A percentile compares a stretch with the other conserved stretches of the same genome.
These are phyloP conservation scores for Lachancea fermentati DNA, from an alignment of 805 yeast genomes.

Conservation along the genomic window DNA sequence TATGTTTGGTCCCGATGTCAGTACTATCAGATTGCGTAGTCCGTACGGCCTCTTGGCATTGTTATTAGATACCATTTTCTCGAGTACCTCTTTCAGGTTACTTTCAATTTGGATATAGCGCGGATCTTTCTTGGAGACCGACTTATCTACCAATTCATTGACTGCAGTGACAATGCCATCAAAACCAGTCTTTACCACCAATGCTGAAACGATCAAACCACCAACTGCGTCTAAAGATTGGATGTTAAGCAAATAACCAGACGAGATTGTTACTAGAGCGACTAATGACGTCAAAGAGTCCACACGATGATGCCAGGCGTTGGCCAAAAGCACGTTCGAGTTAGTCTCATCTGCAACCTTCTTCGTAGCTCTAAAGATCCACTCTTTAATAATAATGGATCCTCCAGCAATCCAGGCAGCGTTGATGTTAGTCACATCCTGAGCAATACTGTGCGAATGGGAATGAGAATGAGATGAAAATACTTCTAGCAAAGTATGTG, in stretches of 20 bases:
- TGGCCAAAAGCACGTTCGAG: conserved; percentile 88
- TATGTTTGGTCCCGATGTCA: conserved; percentile 55
- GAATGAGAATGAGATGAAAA: conserved; percentile 41
- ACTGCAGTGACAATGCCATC: conserved; percentile 64
- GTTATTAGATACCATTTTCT: conserved; percentile 37
- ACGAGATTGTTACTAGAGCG: conserved; percentile 80
- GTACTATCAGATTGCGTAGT: conserved; percentile 40
- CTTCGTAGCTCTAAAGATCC: conserved; percentile 79
- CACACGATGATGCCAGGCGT: conserved; percentile 98
- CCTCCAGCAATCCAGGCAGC: conserved; percentile 97
- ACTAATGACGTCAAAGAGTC: conserved; percentile 90
- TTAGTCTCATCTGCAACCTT: conserved; percentile 71
- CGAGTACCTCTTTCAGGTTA: conserved; percentile 34
- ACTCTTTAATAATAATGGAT: conserved; percentile 80
- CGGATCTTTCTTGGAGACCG: conserved; percentile 47
- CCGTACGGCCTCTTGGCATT: conserved; percentile 36
- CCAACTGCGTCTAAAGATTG: conserved; percentile 91
- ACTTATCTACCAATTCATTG: conserved; percentile 73
- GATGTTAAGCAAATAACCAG: conserved; percentile 71
- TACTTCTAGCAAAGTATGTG: conserved; percentile 53
- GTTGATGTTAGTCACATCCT: conserved; percentile 60
- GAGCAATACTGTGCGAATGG: conserved; percentile 33
- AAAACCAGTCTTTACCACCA: conserved; percentile 81
- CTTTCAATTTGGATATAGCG: conserved; percentile 41
- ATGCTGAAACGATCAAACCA: conserved; percentile 75